These are phyloP conservation scores for Zygosaccharomyces pseudobailii DNA, from an alignment of 1,139 yeast genomes.

Conservation along the genomic window DNA sequence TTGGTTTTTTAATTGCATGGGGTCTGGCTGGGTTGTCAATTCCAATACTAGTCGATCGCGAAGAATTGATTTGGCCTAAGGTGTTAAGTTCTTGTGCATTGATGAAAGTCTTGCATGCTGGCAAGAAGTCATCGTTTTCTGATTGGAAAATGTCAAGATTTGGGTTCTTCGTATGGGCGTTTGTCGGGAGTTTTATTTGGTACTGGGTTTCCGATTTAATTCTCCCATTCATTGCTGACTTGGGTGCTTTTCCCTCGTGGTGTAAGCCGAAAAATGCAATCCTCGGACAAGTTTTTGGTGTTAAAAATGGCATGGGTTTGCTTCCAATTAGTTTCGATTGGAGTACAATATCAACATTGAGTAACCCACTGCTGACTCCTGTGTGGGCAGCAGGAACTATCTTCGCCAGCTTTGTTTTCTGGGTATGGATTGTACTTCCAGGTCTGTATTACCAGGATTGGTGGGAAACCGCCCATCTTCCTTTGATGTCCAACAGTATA, in stretches of 20 bases:
- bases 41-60: slow-evolving; percentile 55
- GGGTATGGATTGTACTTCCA: slow-evolving; percentile 38
- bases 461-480: slow-evolving; percentile 49
- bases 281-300: slow-evolving; percentile 37
- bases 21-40: slow-evolving; percentile 59
- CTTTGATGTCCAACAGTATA: slow-evolving; percentile 42
- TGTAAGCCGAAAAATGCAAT: slow-evolving; percentile 36
- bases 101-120: slow-evolving; percentile 49
- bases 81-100: slow-evolving; percentile 47
- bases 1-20: slow-evolving; percentile 54
- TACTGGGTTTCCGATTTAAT: slow-evolving; percentile 51
- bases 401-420: slow-evolving; percentile 42
- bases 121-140: slow-evolving; percentile 44
- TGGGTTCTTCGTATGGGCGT: slow-evolving; percentile 41
- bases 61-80: slow-evolving; percentile 65
- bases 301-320: slow-evolving; percentile 47
- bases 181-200: slow-evolving; percentile 42
- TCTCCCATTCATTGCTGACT: slow-evolving; percentile 44
- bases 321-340: slow-evolving; percentile 47
- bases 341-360: slow-evolving; percentile 37
- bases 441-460: slow-evolving; percentile 46
- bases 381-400: slow-evolving; percentile 47
- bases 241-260: slow-evolving; percentile 32
- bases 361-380: slow-evolving; percentile 65
- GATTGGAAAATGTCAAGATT: slow-evolving; percentile 39